These are phyloP conservation scores for Sindora glabra DNA, from an alignment of 306 rosid species.

Conservation along the genomic window DNA sequence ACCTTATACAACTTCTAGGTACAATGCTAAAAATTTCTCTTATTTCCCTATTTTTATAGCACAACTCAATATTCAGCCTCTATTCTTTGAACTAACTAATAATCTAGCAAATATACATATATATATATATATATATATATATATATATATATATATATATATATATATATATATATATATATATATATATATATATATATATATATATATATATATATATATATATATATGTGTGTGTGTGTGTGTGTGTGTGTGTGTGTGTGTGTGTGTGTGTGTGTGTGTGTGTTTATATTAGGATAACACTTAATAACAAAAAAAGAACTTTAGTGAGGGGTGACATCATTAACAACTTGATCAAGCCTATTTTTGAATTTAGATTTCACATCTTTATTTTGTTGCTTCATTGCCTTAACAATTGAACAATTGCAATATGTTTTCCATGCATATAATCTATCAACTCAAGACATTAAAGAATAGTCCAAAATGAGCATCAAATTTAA, in stretches of 20 bases:
- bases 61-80: conserved; percentile 76
- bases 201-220: no score
- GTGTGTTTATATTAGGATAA: no score
- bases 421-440: conserved; percentile 74
- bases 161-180: no score
- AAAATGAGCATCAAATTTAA: background rate
- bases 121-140: no score
- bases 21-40: conserved; percentile 92
- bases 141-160: no score
- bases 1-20: conserved; percentile 96
- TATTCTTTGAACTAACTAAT: conserved; percentile 79
- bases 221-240: no score
- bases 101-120: conserved; percentile 42
- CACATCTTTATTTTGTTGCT: conserved; percentile 82
- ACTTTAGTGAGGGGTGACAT: background rate
- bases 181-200: no score
- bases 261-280: no score
- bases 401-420: conserved; percentile 71
- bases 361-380: conserved; percentile 75
- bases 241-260: no score
- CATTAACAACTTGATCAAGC: conserved; percentile 56
- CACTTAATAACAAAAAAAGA: conserved; percentile 13
- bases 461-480: conserved; percentile 10
- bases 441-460: conserved; percentile 92
- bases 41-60: conserved; percentile 84